phyloP scores from a whole-genome alignment of 106 monocot genomes.

The Dendrobium officinale region DNA sequence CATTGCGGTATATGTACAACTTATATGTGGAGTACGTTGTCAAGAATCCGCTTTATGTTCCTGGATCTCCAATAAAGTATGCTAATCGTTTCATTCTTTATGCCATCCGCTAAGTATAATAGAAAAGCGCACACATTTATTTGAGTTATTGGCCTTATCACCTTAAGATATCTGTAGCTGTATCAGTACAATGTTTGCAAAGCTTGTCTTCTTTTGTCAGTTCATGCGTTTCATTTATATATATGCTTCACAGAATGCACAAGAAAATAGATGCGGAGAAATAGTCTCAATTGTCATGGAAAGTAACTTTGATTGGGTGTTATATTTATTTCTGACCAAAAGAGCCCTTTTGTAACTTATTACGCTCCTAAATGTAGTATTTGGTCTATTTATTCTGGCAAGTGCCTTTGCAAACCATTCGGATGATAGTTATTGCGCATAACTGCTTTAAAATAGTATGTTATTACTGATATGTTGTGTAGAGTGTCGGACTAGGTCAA shows the following conservation, averaged over 20 bases:
- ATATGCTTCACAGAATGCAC: background rate
- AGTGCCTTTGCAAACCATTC: background rate
- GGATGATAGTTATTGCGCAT: background rate
- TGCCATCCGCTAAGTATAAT: background rate
- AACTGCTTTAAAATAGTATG: background rate
- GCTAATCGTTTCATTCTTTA: constrained; percentile 7
- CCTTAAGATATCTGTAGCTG: background rate
- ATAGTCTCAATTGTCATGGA: background rate
- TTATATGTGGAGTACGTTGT: constrained; percentile 92
- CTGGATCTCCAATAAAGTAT: constrained; percentile 77
- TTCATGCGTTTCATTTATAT: background rate
- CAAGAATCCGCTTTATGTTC: constrained; percentile 88
- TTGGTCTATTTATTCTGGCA: background rate
- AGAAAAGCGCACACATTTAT: background rate
- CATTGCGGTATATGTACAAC: constrained; percentile 86
- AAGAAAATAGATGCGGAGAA: background rate
- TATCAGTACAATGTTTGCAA: background rate
- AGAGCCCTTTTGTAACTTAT: background rate
- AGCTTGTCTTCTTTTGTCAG: background rate
- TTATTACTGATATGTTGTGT: background rate
- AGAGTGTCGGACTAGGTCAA: background rate
- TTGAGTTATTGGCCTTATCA: background rate
- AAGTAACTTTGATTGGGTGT: background rate
- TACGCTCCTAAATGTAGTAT: background rate
- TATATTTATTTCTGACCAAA: background rate